Conservation (phyloP, 2,329 filamentous ascomycete species). For the Penicillium digitatum region DNA sequence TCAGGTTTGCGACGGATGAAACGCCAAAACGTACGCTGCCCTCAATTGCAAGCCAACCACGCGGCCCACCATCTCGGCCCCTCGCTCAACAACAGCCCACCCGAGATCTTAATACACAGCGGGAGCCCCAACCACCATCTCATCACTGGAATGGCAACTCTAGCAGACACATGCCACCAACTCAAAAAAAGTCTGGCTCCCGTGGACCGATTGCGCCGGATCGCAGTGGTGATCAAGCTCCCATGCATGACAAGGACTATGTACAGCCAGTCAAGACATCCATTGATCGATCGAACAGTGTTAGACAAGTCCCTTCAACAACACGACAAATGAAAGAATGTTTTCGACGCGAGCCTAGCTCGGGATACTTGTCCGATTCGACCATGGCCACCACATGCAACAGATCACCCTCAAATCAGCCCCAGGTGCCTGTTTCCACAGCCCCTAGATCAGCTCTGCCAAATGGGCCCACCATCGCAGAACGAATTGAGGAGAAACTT, state of each 20-base stretch:
- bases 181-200: conserved; percentile 8
- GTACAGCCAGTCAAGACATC: background rate
- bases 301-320: conserved; percentile 11
- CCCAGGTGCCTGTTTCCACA: background rate
- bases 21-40: background rate
- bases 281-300: conserved; percentile 21
- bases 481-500: conserved; percentile 36
- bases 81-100: conserved; percentile 4
- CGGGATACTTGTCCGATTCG: conserved; percentile 26
- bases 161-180: background rate
- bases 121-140: conserved; percentile 8
- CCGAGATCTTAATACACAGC: background rate
- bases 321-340: conserved; percentile 5
- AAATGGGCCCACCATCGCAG: conserved; percentile 25
- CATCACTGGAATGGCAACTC: background rate
- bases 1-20: background rate
- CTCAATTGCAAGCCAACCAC: conserved; percentile 10
- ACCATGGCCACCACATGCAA: conserved; percentile 10
- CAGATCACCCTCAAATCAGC: conserved; percentile 3
- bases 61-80: conserved; percentile 5
- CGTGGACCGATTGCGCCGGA: conserved; percentile 1
- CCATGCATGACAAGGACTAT: conserved; percentile 1
- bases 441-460: conserved; percentile 6
- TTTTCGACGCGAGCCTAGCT: conserved; percentile 11
- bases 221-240: conserved; percentile 10